These are phyloP conservation scores for Sodiomyces alkalinus DNA, from an alignment of 2,329 filamentous ascomycete species.

Conservation along the genomic window DNA sequence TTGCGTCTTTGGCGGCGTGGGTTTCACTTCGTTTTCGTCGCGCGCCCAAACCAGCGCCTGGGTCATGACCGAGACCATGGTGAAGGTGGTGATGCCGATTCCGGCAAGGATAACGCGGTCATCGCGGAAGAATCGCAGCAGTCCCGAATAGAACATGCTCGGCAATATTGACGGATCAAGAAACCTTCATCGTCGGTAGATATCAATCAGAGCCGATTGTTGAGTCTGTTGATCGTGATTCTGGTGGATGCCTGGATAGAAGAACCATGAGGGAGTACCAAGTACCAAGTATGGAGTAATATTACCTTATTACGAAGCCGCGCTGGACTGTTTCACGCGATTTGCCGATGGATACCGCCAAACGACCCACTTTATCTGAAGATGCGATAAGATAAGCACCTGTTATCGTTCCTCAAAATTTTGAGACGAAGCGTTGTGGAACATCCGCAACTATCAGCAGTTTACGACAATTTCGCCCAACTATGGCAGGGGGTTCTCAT, in stretches of 20 bases:
- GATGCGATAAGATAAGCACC: conserved; percentile 13
- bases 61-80: conserved; percentile 41
- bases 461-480: too few relatives aligned
- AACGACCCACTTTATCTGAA: conserved; percentile 6
- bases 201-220: too few relatives aligned
- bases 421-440: conserved; percentile 5
- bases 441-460: too few relatives aligned
- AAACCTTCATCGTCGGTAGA: too few relatives aligned
- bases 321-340: too few relatives aligned
- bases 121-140: conserved; percentile 22
- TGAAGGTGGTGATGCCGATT: conserved; percentile 41
- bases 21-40: conserved; percentile 50
- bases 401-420: conserved; percentile 11
- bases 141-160: background rate
- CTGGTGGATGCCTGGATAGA: too few relatives aligned
- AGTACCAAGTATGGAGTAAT: too few relatives aligned
- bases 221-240: too few relatives aligned
- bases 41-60: conserved; percentile 43
- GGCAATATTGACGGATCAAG: too few relatives aligned
- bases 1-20: conserved; percentile 48
- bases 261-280: too few relatives aligned
- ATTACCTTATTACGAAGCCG: too few relatives aligned
- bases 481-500: conserved; percentile 83
- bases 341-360: too few relatives aligned
- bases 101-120: conserved; percentile 37